Percentiles rank a stretch among this genome's conserved stretches.
Evolutionary conservation across 768 basidiomycete genomes (phyloP).

Genomic region (Mycena vitilis): DNA sequence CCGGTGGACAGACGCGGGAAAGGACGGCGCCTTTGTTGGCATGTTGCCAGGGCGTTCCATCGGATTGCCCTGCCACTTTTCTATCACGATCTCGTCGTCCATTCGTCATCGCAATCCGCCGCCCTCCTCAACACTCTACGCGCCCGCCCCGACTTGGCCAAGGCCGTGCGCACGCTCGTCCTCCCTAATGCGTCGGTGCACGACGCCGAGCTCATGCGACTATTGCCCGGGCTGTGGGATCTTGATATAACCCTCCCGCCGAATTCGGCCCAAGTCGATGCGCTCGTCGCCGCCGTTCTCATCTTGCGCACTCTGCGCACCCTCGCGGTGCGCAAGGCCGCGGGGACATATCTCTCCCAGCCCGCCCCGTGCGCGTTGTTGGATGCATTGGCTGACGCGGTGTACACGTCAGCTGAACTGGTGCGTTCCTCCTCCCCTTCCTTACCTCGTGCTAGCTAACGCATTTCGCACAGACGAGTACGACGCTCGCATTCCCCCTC

Average conservation of each 20-base stretch:
- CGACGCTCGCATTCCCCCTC: no score
- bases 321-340: slow-evolving; percentile 64
- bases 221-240: slow-evolving; percentile 27
- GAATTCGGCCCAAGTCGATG: slow-evolving; percentile 10
- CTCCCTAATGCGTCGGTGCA: slow-evolving; percentile 55
- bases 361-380: slow-evolving; percentile 59
- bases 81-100: slow-evolving; percentile 55
- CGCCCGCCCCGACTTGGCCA: slow-evolving; percentile 50
- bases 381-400: slow-evolving; percentile 56
- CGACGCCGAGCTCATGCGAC: slow-evolving; percentile 51
- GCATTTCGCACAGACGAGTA: no score
- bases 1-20: no score
- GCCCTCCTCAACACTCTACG: slow-evolving; percentile 54
- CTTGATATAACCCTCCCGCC: slow-evolving; percentile 52
- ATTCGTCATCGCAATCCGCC: slow-evolving; percentile 51
- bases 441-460: not conserved
- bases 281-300: slow-evolving; percentile 45
- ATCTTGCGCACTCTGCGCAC: slow-evolving; percentile 50
- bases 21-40: no score
- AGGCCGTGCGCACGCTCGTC: slow-evolving; percentile 54
- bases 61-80: slow-evolving; percentile 58
- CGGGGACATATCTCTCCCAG: slow-evolving; percentile 66
- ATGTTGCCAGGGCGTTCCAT: slow-evolving; percentile 53
- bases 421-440: slow-evolving; percentile 49
- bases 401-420: slow-evolving; percentile 56